phyloP scores from a whole-genome alignment of 139 green algal species.

The Chlorella sp. region DNA sequence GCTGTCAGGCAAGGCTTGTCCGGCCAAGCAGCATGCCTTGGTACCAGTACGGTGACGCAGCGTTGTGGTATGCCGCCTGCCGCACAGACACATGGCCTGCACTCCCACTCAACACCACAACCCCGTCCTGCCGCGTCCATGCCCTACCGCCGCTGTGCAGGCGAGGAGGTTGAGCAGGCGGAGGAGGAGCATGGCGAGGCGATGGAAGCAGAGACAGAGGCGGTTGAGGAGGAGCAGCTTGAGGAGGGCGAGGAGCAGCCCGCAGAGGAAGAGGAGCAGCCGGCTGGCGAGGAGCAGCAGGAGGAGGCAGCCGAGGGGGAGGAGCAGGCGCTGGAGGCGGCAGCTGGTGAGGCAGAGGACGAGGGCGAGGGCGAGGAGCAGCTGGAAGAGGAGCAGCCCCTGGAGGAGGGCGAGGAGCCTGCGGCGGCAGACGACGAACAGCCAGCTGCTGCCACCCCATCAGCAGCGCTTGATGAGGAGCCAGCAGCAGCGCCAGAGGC shows the following conservation, averaged over 20 bases:
- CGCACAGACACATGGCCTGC: too few species aligned
- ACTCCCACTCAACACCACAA: too few species aligned
- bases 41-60: too few species aligned
- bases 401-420: neutral
- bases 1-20: too few species aligned
- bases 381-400: neutral
- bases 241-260: constrained; percentile 8
- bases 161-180: constrained; percentile 30
- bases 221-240: constrained; percentile 8
- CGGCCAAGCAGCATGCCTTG: too few species aligned
- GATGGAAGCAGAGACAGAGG: constrained; percentile 25
- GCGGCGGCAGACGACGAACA: neutral
- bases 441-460: neutral
- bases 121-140: neutral
- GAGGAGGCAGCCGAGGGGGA: constrained; percentile 13
- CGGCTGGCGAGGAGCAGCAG: neutral
- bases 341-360: neutral
- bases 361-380: neutral
- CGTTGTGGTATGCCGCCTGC: too few species aligned
- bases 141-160: neutral
- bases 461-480: neutral
- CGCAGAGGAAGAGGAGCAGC: neutral
- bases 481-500: neutral
- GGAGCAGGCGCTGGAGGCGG: neutral
- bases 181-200: neutral